Base-by-base conservation (phyloP, 306 rosid species). In the Cucurbita argyrosperma region DNA sequence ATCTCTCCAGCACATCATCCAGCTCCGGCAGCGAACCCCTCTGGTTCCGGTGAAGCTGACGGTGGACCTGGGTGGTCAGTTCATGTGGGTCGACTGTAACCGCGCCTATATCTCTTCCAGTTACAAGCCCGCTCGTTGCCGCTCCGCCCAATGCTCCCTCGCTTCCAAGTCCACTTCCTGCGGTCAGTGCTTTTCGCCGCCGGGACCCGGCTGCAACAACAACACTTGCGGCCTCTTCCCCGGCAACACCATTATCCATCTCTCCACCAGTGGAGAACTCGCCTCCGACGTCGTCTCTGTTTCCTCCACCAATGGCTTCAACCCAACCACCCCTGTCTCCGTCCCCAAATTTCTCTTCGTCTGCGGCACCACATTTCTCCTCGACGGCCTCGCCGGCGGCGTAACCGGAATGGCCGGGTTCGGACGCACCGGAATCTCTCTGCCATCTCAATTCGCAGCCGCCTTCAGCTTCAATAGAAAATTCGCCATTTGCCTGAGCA, bases 341-440 rank as follows among this genome's bases (percentile, higher is more conserved):
- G 78, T 84, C n/a, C 86, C 88, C 0, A 80, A 83, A 0, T 72
- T 88, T 37, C 80, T 86, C 38, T 87, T 86, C 80, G 76, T 79
- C 6, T 88, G 87, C 38, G 86, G 88, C 1, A 6, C 86, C 6
- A 77, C 81, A 0, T 79, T 72, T n/a, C 70, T 86, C 2, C 80
- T 83, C 21, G 18, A 79, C 0, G 84, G 85, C 43, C 87, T 88
- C 14, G 68, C 89, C 1, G 72, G 8, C 10, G 89, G 90, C 10
- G 88, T 84, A 49, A 78, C 26, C 16, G 92, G 96, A 5, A 87
- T 87, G 80, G 92, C 82, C 40, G 90, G 92, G 40, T 80, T 90
- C 13, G 92, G 88, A 1, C 80, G 84, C 62, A 76, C 72, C 0
- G 74, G 39, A 11, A 82, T 74, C 19, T 74, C 87, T 1, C 79